Base-by-base conservation (phyloP, 495 filamentous ascomycete species). In the Neurospora tetrasperma region DNA sequence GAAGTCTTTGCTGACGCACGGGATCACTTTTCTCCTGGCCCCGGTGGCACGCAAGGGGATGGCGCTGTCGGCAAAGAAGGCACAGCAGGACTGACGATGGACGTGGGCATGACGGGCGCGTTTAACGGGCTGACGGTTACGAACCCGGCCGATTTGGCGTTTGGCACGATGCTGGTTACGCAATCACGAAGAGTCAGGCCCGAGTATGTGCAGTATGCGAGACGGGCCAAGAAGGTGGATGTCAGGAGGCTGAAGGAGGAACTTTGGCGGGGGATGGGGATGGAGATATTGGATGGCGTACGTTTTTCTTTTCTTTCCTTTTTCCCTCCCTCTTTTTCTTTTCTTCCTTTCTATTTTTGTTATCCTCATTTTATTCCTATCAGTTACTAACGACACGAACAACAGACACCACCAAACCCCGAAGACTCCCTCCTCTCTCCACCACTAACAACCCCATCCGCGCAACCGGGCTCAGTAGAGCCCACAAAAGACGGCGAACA, bases 141-240 rank as follows among this genome's bases (percentile, higher is more conserved):
- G 16, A 86, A 86, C 74, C 81, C 78, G 23, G 80, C 78, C 6
- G 88, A 87, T 54, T 85, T 89, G 62, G 93, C 92, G 27, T 98
- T 97, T 80, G 96, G 96, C 1, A 93, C 92, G 9, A 93, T 97
- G 77, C 85, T 99, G 10, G 94, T 99, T n/a, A 97, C 95, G 12
- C 91, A 95, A 79, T 92, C 86, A 74, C 83, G 95, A 69, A 84
- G 96, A 62, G 79, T 95, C 42, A 83, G 95, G 75, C 96, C 96
- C 1, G 96, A 98, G 80, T 98, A 99, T 74, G 93, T 99, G 40
- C 93, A 97, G 79, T 99, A 97, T 80, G 96, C 96, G 20, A 87
- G 94, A 39, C 91, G 96, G 35, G 96, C 96, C 16, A 99, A 97
- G 88, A 99, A 98, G 85, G 96, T 99, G n/a, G 96, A 99, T 78